Conservation (phyloP, 129 eudicot species). For the Arctium lappa region DNA sequence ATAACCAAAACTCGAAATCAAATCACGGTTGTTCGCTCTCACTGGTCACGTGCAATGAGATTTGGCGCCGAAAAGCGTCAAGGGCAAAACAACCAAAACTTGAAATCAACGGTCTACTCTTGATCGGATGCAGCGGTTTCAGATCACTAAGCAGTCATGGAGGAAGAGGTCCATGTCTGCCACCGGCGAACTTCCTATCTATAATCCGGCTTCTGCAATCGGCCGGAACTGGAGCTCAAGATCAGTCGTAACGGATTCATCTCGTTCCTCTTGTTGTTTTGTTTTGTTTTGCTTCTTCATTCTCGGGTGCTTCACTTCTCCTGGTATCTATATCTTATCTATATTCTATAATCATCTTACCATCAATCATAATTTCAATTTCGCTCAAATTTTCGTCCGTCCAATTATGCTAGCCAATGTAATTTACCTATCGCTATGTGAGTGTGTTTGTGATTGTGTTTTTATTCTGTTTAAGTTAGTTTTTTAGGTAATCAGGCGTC, state of each 20-base stretch:
- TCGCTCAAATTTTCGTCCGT: background rate
- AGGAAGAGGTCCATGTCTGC: slow-evolving; percentile 28
- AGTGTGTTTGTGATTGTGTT: background rate
- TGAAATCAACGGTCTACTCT: background rate
- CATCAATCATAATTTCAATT: background rate
- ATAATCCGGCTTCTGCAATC: slow-evolving; percentile 20
- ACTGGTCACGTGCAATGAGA: background rate
- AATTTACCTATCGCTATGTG: background rate
- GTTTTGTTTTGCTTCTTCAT: slow-evolving; percentile 27
- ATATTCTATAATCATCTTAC: background rate
- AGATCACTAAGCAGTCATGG: slow-evolving; percentile 22
- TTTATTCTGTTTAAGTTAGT: background rate
- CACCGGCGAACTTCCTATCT: slow-evolving; percentile 30
- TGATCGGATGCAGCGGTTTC: slow-evolving; percentile 17
- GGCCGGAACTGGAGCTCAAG: slow-evolving; percentile 18
- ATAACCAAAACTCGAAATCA: too few relatives aligned
- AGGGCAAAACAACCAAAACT: background rate
- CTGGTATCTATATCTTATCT: slow-evolving; percentile 11
- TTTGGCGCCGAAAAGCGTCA: slow-evolving; percentile 26
- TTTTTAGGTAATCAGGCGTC: background rate
- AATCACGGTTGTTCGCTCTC: background rate
- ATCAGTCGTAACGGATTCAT: slow-evolving; percentile 23
- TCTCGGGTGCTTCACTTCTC: slow-evolving; percentile 27
- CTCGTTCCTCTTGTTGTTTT: slow-evolving; percentile 31
- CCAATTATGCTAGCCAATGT: background rate